phyloP scores from a whole-genome alignment of 225 moss, liverwort and hornwort genomes.

The Rhytidiadelphus loreus region DNA sequence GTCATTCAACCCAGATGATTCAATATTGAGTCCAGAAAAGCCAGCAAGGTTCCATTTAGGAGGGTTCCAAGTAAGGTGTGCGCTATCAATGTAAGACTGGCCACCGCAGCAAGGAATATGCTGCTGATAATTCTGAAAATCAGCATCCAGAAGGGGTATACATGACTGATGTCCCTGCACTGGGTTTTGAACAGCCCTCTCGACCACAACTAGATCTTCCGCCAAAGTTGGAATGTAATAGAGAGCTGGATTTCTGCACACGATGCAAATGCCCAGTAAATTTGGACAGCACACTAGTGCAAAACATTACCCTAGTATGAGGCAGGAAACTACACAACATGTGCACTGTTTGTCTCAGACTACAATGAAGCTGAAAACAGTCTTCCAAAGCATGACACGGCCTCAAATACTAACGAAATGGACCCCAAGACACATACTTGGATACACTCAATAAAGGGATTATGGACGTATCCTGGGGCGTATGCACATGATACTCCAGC shows the following conservation, averaged over 20 bases:
- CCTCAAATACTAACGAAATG: background rate
- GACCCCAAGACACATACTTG: constrained; percentile 42
- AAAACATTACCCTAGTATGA: background rate
- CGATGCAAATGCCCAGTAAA: constrained; percentile 22
- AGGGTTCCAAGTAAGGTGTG: constrained; percentile 41
- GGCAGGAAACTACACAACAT: background rate
- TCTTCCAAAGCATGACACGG: background rate
- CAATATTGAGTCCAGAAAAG: constrained; percentile 52
- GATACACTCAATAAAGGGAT: constrained; percentile 59
- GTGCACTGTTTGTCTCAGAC: background rate
- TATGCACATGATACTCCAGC: constrained; percentile 46
- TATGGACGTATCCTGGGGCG: constrained; percentile 44
- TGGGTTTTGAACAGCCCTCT: constrained; percentile 50
- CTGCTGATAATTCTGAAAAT: constrained; percentile 42
- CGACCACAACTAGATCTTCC: constrained; percentile 53
- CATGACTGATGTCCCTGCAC: constrained; percentile 41
- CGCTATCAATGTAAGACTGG: constrained; percentile 30
- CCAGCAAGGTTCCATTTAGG: constrained; percentile 55
- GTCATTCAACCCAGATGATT: constrained; percentile 49
- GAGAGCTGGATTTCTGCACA: constrained; percentile 69
- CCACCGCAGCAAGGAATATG: constrained; percentile 25
- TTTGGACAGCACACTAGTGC: constrained; percentile 7
- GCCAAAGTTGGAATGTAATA: constrained; percentile 47
- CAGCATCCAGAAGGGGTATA: constrained; percentile 27
- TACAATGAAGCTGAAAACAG: background rate